Base-by-base conservation (phyloP, 1,284 basidiomycete species). In the Earliella scabrosa region DNA sequence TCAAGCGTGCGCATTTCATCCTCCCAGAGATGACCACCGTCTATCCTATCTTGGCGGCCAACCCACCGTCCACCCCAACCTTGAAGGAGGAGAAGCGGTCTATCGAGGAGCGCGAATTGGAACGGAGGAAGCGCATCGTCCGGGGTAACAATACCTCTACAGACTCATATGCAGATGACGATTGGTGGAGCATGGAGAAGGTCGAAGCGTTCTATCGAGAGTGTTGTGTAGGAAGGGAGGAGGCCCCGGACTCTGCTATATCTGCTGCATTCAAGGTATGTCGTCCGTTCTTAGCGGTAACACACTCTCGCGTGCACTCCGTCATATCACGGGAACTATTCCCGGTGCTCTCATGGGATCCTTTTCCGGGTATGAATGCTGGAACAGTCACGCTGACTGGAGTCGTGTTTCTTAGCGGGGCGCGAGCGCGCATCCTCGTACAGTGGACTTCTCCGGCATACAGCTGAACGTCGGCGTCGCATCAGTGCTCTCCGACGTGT, bases 1-100 rank as follows among this genome's bases (percentile, higher is more conserved):
- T 95, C 58, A 94, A 91, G 69, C 78, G 91, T 50, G 92, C 92
- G 0, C 91, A 95, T 64, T 95, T 94, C 68, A 90, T 93, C 61
- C 76, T 95, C 2, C 92, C 91, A 0, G 83, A 88, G 65, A 83
- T 95, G 66, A 85, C 85, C 31, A 92, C 88, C 23, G 86, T 93
- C 24, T 97, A 95, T 69, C 92, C 92, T 0, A 95, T 96, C 68
- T 90, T 88, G 34, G 84, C 89, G 2, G 66, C 85, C 16, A 90
- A 88, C 50, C 92, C 93, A 18, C 93, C 93, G 2, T 91, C 84
- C 47, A 90, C 83, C 6, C 85, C 87, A 0, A 82, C 80, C 6
- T 77, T 93, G 50, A 85, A 88, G 73, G 86, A 92, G 55, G 86
- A 90, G 75, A 88, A 90, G 71, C 82, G 78, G 60, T 80, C 79